Base-by-base conservation (phyloP, 2,329 filamentous ascomycete genomes). In the Juglanconis sp. region DNA sequence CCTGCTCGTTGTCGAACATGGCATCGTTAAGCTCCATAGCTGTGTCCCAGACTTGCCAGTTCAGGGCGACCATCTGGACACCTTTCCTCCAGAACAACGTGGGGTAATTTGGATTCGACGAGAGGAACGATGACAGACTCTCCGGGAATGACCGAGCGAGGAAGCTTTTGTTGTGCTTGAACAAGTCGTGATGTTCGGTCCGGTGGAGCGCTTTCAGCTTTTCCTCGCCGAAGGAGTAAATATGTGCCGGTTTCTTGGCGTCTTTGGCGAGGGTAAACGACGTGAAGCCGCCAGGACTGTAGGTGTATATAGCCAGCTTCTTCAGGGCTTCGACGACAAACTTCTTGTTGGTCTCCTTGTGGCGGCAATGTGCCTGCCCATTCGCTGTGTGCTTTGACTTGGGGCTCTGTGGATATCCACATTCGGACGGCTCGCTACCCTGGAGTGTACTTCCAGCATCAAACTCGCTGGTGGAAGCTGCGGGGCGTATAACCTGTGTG, bases 11-110 rank as follows among this genome's bases (percentile, higher is more conserved):
- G 35, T 92, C 91, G 72, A 98, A 99, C 95, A 99, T 98, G 71
- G 90, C 95, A 68, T 96, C 90, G 71, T 98, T 98, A 70, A 99
- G 85, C 80, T 98, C 95, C 85, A 97, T 96, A 48, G 91, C 91
- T 57, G 94, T 86, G 71, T 98, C 94, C 68, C 93, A 89, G 3
- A 89, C 94, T 74, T 99, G 95, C 94, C 95, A 98, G 73, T 99
- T 99, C 73, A 98, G 83, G n/a, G 95, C 94, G 5, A 92, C 93
- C 94, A 99, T 98, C 73, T 99, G 95, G 15, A 97, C 94, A 31
- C 95, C 95, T 56, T 91, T 87, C 53, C 92, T 87, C 95, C 95
- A 99, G 71, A 92, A 96, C 51, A 87, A 86, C 64, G 92, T 87
- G 1, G 95, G 95, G 68, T 98, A 49, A 34, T 63, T 92, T 42